Evolutionary conservation across 208 protist genomes (phyloP).

Genomic region (Wallacemonas rigidus): DNA sequence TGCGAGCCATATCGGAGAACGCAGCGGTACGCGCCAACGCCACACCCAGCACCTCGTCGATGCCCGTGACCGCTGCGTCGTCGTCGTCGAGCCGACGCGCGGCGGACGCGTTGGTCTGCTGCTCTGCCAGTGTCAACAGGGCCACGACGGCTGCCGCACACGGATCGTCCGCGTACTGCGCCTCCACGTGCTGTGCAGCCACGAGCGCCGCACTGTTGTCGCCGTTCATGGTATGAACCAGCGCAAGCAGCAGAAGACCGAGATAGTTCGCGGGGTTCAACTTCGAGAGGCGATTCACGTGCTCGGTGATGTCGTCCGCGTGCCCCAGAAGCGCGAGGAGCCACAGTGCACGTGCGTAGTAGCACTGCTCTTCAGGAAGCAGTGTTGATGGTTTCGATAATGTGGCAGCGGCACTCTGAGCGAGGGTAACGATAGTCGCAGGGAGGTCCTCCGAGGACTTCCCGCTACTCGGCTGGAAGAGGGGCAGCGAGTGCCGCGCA

Average conservation of each 20-base stretch:
- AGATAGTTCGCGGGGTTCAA: slow-evolving; percentile 43
- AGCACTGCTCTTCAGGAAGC: slow-evolving; percentile 30
- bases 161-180: slow-evolving; percentile 46
- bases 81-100: not conserved
- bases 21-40: slow-evolving; percentile 30
- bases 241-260: slow-evolving; percentile 53
- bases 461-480: slow-evolving; percentile 8
- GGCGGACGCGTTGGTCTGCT: not conserved
- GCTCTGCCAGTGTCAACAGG: slow-evolving; percentile 40
- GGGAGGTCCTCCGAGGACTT: slow-evolving; percentile 3
- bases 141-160: slow-evolving; percentile 25
- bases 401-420: not conserved
- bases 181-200: slow-evolving; percentile 37
- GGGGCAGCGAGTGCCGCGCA: slow-evolving; percentile 8
- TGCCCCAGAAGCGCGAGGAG: slow-evolving; percentile 57
- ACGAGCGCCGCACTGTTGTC: slow-evolving; percentile 44
- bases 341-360: slow-evolving; percentile 55
- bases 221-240: slow-evolving; percentile 54
- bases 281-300: slow-evolving; percentile 34
- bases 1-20: not conserved
- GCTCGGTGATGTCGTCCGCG: slow-evolving; percentile 18
- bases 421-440: slow-evolving; percentile 8
- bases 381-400: slow-evolving; percentile 8
- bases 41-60: slow-evolving; percentile 43
- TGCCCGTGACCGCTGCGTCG: slow-evolving; percentile 18